Conservation (phyloP, 2,329 filamentous ascomycete genomes). For the Rutstroemia sp. region DNA sequence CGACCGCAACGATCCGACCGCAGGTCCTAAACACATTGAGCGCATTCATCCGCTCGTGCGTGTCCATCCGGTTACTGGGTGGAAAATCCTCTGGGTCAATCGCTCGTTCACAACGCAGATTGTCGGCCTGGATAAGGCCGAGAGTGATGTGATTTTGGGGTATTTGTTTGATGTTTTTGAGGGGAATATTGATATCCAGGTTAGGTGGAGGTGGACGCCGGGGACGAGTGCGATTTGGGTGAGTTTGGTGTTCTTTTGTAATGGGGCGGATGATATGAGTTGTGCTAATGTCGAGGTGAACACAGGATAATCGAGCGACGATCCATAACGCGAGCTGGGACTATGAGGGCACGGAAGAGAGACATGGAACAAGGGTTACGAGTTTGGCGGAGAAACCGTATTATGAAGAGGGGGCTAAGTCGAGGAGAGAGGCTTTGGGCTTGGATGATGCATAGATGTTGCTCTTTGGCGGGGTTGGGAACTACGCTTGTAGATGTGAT, state of each 20-base stretch:
- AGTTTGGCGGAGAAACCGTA: constrained; percentile 64
- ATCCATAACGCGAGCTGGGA: constrained; percentile 72
- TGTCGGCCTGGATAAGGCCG: constrained; percentile 59
- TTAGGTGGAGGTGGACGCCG: constrained; percentile 64
- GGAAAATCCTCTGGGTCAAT: constrained; percentile 69
- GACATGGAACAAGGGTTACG: constrained; percentile 67
- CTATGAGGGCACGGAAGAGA: constrained; percentile 57
- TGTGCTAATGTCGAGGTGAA: not conserved
- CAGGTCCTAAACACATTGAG: constrained; percentile 60
- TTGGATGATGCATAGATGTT: constrained; percentile 41
- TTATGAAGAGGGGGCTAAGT: constrained; percentile 57
- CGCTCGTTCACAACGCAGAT: constrained; percentile 61
- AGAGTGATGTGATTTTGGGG: constrained; percentile 60
- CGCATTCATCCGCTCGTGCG: constrained; percentile 61
- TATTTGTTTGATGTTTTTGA: constrained; percentile 65
- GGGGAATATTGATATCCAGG: constrained; percentile 60
- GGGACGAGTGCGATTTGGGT: constrained; percentile 58
- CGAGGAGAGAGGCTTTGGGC: constrained; percentile 58
- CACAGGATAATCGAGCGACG: constrained; percentile 57
- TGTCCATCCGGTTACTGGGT: constrained; percentile 65
- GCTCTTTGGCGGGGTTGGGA: not conserved
- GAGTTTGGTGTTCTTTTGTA: not conserved
- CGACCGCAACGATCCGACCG: constrained; percentile 51
- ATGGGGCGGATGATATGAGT: not conserved
- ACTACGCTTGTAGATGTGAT: too few species aligned